Percentiles rank a stretch among this genome's conserved stretches.
phyloP scores from a whole-genome alignment of 2,329 filamentous ascomycete species.

The Corniculantispora saksenae region DNA sequence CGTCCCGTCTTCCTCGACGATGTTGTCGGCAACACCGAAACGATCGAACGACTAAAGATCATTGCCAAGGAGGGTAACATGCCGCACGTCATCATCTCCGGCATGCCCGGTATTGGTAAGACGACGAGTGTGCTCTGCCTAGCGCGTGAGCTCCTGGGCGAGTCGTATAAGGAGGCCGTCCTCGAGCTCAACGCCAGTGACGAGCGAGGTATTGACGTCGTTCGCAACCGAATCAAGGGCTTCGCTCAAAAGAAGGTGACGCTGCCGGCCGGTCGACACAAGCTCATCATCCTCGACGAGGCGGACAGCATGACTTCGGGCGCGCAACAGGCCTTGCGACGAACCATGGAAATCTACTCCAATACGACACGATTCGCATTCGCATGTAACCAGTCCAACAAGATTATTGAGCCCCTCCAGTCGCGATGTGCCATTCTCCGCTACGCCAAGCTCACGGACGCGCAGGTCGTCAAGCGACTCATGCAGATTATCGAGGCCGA shows the following conservation, averaged over 20 bases:
- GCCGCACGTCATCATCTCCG: slow-evolving; percentile 99
- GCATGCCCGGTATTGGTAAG: slow-evolving; percentile 98
- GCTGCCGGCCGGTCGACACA: slow-evolving; percentile 84
- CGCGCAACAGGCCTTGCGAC: slow-evolving; percentile 88
- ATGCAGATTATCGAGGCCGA: slow-evolving; percentile 93
- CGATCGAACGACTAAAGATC: slow-evolving; percentile 94
- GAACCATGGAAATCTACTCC: slow-evolving; percentile 99
- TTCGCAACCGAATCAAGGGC: slow-evolving; percentile 94
- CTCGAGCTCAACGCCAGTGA: slow-evolving; percentile 95
- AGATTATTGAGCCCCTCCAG: slow-evolving; percentile 98
- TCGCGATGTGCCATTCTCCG: slow-evolving; percentile 94
- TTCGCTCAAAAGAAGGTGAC: slow-evolving; percentile 99
- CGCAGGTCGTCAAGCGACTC: slow-evolving; percentile 85
- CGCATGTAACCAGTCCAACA: slow-evolving; percentile 97
- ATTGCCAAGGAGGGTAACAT: slow-evolving; percentile 99
- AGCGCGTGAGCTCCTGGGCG: slow-evolving; percentile 85
- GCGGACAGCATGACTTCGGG: slow-evolving; percentile 98
- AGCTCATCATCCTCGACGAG: slow-evolving; percentile 96
- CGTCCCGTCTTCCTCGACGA: slow-evolving; percentile 92
- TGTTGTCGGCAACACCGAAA: slow-evolving; percentile 96
- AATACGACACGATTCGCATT: slow-evolving; percentile 96
- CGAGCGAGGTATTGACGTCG: slow-evolving; percentile 96
- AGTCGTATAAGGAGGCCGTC: slow-evolving; percentile 96
- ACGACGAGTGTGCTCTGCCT: slow-evolving; percentile 94
- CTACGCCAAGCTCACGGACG: slow-evolving; percentile 89